phyloP scores from a whole-genome alignment of 2,329 filamentous ascomycete genomes.

The Fusarium penzigii region DNA sequence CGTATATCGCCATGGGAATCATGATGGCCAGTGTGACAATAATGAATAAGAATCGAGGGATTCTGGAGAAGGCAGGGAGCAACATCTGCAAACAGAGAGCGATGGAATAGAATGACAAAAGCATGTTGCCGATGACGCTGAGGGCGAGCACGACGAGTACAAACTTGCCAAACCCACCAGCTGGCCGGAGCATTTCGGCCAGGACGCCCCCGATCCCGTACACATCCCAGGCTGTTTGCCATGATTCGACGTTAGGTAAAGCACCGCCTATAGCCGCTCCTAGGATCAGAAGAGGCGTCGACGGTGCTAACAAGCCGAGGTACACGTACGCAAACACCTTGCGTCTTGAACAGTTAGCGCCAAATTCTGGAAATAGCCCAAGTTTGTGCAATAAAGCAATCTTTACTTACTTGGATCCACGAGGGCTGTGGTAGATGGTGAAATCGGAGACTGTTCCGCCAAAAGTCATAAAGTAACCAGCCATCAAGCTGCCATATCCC shows the following conservation, averaged over 20 bases:
- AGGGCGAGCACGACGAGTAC: conserved; percentile 34
- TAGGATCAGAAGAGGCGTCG: conserved; percentile 38
- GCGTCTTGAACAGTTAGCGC: conserved; percentile 31
- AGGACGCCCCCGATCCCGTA: conserved; percentile 35
- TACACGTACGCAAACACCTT: conserved; percentile 42
- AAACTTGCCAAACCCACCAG: conserved; percentile 38
- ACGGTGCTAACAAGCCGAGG: conserved; percentile 45
- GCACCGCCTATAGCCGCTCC: conserved; percentile 43
- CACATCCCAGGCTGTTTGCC: conserved; percentile 30
- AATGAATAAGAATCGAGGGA: conserved; percentile 46
- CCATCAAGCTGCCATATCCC: conserved; percentile 48
- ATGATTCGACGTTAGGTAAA: conserved; percentile 31
- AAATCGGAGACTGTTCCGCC: conserved; percentile 58
- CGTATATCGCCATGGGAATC: conserved; percentile 44
- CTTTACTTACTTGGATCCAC: conserved; percentile 20
- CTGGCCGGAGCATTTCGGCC: conserved; percentile 34
- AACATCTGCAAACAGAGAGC: conserved; percentile 45
- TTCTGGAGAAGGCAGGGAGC: conserved; percentile 39
- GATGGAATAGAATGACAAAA: conserved; percentile 42
- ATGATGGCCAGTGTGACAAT: conserved; percentile 42
- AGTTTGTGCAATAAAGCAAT: background rate
- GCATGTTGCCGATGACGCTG: conserved; percentile 41
- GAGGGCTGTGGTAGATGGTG: conserved; percentile 50
- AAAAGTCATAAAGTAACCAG: conserved; percentile 57
- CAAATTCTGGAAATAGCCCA: conserved; percentile 27